phyloP scores from a whole-genome alignment of 768 basidiomycete species.

The Dioszegia hungarica region DNA sequence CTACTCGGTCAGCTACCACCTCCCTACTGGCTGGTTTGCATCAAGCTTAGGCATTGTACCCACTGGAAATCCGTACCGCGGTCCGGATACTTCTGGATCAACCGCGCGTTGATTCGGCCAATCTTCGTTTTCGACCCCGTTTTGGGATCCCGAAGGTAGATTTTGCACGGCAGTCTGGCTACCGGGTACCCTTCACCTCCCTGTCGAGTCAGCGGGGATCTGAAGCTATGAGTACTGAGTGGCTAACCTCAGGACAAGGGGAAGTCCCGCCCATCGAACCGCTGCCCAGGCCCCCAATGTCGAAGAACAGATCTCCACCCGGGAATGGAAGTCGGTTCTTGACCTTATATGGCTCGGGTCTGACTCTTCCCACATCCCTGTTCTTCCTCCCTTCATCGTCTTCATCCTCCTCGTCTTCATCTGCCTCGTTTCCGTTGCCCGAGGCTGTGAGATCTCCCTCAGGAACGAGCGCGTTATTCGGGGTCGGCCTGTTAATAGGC shows the following conservation, averaged over 20 bases:
- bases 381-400: no score
- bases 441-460: no score
- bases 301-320: neutral
- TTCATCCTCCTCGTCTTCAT: no score
- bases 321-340: neutral
- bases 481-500: no score
- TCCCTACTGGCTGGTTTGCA: neutral
- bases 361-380: no score
- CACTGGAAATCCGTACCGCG: neutral
- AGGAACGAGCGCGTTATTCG: no score
- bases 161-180: neutral
- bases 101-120: neutral
- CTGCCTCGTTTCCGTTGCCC: no score
- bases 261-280: neutral
- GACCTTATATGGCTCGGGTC: neutral
- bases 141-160: neutral
- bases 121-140: neutral
- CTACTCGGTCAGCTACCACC: neutral
- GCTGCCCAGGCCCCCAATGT: neutral
- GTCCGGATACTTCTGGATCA: no score
- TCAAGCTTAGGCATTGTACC: neutral
- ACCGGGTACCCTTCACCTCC: neutral
- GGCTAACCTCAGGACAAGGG: neutral
- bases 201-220: neutral
- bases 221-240: neutral